Conservation (phyloP, 129 eudicot species). For the Tagetes patula region DNA sequence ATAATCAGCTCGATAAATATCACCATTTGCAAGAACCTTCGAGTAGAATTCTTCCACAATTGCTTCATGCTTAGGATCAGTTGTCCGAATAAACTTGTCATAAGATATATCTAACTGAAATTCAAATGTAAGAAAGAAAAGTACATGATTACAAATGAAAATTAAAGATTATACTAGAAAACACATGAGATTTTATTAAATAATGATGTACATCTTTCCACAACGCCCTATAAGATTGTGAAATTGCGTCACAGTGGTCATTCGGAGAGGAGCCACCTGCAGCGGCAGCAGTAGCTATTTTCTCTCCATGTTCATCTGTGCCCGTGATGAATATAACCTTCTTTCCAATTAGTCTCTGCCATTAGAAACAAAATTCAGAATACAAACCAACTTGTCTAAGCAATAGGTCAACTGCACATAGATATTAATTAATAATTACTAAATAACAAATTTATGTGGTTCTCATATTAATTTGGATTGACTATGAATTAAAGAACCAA, state of each 20-base stretch:
- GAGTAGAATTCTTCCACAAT: conserved; percentile 84
- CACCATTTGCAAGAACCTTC: conserved; percentile 89
- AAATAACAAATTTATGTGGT: neutral
- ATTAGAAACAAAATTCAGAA: conserved; percentile 19
- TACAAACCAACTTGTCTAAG: neutral
- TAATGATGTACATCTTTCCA: conserved; percentile 77
- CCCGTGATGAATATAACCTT: conserved; percentile 92
- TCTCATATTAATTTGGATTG: neutral
- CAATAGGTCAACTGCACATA: neutral
- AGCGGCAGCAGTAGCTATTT: conserved; percentile 95
- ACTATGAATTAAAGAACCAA: neutral
- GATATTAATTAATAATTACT: too few relatives aligned
- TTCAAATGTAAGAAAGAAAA: conserved; percentile 15
- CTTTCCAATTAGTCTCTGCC: conserved; percentile 81
- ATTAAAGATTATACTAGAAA: conserved; percentile 3
- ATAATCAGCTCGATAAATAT: conserved; percentile 90
- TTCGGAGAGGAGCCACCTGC: conserved; percentile 72
- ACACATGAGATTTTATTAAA: neutral
- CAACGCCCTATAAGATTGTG: conserved; percentile 72
- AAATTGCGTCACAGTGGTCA: conserved; percentile 76
- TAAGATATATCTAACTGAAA: conserved; percentile 83
- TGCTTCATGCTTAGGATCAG: conserved; percentile 81
- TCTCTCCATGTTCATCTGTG: conserved; percentile 98
- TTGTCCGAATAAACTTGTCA: conserved; percentile 94
- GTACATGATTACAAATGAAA: neutral